phyloP scores from a whole-genome alignment of 179 eudicot genomes.

The Sideroxylon spinosum region DNA sequence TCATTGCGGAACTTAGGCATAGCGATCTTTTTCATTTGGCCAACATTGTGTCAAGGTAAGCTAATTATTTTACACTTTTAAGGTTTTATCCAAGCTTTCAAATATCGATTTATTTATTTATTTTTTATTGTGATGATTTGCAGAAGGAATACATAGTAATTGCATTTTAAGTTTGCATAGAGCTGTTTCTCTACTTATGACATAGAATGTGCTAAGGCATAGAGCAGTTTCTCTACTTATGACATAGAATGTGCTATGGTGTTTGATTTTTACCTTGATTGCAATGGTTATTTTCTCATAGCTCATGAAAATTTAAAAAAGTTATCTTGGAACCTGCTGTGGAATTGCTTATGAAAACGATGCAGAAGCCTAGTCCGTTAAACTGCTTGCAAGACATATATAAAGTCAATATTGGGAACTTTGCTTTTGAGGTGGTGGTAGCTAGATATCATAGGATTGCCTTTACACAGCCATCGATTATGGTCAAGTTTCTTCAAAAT shows the following conservation, averaged over 20 bases:
- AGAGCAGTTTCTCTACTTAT: not conserved
- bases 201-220: not conserved
- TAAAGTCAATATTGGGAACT: not conserved
- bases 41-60: slow-evolving; percentile 69
- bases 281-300: not conserved
- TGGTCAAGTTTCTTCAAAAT: not conserved
- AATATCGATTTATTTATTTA: not conserved
- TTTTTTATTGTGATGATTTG: not conserved
- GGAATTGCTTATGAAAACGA: not conserved
- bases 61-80: slow-evolving; percentile 4
- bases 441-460: not conserved
- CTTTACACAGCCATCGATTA: not conserved
- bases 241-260: not conserved
- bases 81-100: not conserved
- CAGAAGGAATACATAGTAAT: not conserved
- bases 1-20: slow-evolving; percentile 68
- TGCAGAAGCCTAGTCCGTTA: not conserved
- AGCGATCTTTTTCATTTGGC: slow-evolving; percentile 67
- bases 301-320: not conserved
- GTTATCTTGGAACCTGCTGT: not conserved
- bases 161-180: not conserved
- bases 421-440: not conserved
- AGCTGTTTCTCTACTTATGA: not conserved
- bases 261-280: not conserved
- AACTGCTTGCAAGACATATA: not conserved